phyloP scores from a whole-genome alignment of 192 early-diverging fungal genomes.

The Rhizophagus sp. region DNA sequence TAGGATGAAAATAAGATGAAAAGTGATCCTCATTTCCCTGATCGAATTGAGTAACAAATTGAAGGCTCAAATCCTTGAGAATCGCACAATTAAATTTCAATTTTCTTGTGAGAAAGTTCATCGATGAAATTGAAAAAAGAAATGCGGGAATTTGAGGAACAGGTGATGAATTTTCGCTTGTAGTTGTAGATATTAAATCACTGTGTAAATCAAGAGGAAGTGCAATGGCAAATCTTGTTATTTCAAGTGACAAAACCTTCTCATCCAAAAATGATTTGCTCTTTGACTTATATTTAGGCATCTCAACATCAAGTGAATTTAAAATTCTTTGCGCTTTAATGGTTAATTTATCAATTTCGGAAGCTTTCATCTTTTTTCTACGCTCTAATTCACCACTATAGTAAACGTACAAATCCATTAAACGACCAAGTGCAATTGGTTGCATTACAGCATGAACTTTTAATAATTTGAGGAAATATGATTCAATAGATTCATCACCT shows the following conservation, averaged over 20 bases:
- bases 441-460: slow-evolving; percentile 75
- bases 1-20: slow-evolving; percentile 49
- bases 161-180: slow-evolving; percentile 32
- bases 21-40: slow-evolving; percentile 61
- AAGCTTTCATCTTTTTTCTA: slow-evolving; percentile 54
- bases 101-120: slow-evolving; percentile 62
- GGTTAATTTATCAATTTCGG: slow-evolving; percentile 59
- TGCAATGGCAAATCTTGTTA: slow-evolving; percentile 61
- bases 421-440: slow-evolving; percentile 62
- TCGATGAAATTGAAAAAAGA: slow-evolving; percentile 57
- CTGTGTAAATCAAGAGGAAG: slow-evolving; percentile 58
- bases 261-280: slow-evolving; percentile 56
- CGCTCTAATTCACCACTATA: slow-evolving; percentile 67
- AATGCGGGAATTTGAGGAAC: slow-evolving; percentile 54
- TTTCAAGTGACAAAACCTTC: slow-evolving; percentile 48
- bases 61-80: slow-evolving; percentile 60
- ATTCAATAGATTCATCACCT: slow-evolving; percentile 37
- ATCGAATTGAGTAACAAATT: slow-evolving; percentile 69
- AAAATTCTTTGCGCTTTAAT: slow-evolving; percentile 67
- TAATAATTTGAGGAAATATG: slow-evolving; percentile 53
- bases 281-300: slow-evolving; percentile 49
- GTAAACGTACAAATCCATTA: slow-evolving; percentile 65
- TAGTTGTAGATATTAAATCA: slow-evolving; percentile 33
- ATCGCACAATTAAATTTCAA: slow-evolving; percentile 55
- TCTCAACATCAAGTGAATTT: slow-evolving; percentile 61